These are phyloP conservation scores for Seminavis robusta DNA, from an alignment of 108 stramenopile species.

Conservation along the genomic window DNA sequence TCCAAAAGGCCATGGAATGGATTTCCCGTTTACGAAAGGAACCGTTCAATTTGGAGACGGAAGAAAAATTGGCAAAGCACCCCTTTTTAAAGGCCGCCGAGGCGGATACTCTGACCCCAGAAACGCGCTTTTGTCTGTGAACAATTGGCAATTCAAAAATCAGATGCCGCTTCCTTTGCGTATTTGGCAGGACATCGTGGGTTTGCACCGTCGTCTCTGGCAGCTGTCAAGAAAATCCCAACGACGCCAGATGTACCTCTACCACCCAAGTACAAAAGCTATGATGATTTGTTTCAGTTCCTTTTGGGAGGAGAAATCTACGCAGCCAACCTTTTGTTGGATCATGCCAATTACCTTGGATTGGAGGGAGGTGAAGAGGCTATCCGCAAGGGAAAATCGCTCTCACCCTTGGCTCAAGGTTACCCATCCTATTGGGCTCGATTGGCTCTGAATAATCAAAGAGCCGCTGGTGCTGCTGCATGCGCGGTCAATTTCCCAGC, in stretches of 20 bases:
- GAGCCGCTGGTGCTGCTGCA: constrained; percentile 35
- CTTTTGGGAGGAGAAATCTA: constrained; percentile 33
- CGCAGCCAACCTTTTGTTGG: constrained; percentile 21
- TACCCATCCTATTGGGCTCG: constrained; percentile 46
- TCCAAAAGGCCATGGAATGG: too few species aligned
- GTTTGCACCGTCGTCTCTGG: constrained; percentile 12
- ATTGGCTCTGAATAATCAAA: constrained; percentile 17
- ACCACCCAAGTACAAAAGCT: background rate
- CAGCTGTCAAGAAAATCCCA: constrained; percentile 2
- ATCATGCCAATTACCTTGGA: constrained; percentile 9
- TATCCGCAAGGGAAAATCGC: background rate
- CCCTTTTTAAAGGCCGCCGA: constrained; percentile 28
- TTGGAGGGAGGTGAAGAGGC: constrained; percentile 15
- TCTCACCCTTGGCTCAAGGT: constrained; percentile 17
- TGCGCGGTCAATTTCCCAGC: constrained; percentile 44
- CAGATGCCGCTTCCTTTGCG: constrained; percentile 32
- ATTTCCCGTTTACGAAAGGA: constrained; percentile 14
- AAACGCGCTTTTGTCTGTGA: constrained; percentile 29
- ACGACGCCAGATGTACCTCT: background rate
- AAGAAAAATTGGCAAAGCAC: constrained; percentile 11
- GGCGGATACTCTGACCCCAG: constrained; percentile 23
- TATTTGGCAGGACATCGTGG: constrained; percentile 19
- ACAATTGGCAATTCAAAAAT: constrained; percentile 24
- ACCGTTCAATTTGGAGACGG: constrained; percentile 23
- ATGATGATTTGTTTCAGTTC: constrained; percentile 30